Evolutionary conservation across 2,329 filamentous ascomycete genomes (phyloP).

Genomic region (Camillea tinctor): DNA sequence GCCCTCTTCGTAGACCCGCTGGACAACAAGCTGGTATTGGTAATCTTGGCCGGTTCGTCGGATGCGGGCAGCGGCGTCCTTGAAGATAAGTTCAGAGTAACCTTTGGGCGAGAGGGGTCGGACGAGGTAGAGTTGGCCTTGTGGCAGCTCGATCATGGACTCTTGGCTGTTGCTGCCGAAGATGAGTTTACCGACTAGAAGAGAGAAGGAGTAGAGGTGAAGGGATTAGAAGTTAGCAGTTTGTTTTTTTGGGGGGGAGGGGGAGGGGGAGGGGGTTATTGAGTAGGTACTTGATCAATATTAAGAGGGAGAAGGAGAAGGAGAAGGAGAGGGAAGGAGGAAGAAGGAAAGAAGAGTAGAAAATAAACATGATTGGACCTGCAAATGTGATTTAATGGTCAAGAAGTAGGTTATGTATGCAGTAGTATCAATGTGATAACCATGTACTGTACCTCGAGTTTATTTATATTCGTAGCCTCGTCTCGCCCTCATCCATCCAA

Average conservation of each 20-base stretch:
- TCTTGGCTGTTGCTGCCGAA: constrained; percentile 88
- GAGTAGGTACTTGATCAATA: too few species aligned
- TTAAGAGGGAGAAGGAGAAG: too few species aligned
- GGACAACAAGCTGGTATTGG: constrained; percentile 95
- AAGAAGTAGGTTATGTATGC: too few species aligned
- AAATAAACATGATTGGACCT: neutral
- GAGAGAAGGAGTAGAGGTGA: neutral
- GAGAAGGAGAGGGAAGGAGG: neutral
- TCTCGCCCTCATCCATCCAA: too few species aligned
- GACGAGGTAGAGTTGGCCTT: constrained; percentile 96
- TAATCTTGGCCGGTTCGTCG: constrained; percentile 91
- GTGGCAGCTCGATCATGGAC: constrained; percentile 87
- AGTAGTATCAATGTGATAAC: too few species aligned
- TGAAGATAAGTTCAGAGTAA: constrained; percentile 98
- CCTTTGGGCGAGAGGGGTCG: constrained; percentile 93
- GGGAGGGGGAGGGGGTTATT: neutral
- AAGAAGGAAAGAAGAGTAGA: neutral
- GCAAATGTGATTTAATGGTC: neutral
- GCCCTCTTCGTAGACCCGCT: constrained; percentile 95
- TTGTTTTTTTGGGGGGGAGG: too few species aligned
- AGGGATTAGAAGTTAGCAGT: neutral
- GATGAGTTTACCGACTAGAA: constrained; percentile 81
- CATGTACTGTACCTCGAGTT: neutral
- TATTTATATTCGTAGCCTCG: constrained; percentile 7
- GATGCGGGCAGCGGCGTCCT: constrained; percentile 89